Conservation (phyloP, 176 grass and related monocot genomes). For the Aegilops umbellulata region DNA sequence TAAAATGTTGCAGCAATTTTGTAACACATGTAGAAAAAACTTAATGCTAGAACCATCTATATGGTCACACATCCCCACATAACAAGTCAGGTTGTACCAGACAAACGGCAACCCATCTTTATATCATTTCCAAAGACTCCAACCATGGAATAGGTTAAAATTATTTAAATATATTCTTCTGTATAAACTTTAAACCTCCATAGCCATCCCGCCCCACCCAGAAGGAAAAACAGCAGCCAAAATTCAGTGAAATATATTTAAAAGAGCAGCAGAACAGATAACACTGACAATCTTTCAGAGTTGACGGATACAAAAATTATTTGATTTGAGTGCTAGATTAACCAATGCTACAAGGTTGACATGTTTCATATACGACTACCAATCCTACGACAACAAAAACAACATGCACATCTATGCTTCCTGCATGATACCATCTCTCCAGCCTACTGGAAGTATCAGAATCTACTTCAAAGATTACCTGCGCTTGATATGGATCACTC, state of each 20-base stretch:
- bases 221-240: background rate
- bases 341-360: background rate
- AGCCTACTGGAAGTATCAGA: background rate
- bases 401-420: background rate
- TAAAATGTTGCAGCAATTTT: background rate
- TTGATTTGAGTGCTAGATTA: background rate
- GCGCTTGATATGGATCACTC: constrained; percentile 90
- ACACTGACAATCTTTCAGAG: background rate
- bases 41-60: background rate
- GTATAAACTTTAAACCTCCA: background rate
- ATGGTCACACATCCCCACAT: background rate
- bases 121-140: background rate
- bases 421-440: background rate
- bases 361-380: background rate
- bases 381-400: background rate
- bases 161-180: background rate
- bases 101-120: background rate
- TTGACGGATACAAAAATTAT: background rate
- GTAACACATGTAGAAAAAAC: background rate
- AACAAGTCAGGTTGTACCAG: background rate
- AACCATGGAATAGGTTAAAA: background rate
- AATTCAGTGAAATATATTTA: background rate
- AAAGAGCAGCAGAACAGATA: background rate
- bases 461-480: constrained; percentile 50
- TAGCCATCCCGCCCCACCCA: background rate